Base-by-base conservation (phyloP, 176 grass and related monocot species). In the Avena sativa region DNA sequence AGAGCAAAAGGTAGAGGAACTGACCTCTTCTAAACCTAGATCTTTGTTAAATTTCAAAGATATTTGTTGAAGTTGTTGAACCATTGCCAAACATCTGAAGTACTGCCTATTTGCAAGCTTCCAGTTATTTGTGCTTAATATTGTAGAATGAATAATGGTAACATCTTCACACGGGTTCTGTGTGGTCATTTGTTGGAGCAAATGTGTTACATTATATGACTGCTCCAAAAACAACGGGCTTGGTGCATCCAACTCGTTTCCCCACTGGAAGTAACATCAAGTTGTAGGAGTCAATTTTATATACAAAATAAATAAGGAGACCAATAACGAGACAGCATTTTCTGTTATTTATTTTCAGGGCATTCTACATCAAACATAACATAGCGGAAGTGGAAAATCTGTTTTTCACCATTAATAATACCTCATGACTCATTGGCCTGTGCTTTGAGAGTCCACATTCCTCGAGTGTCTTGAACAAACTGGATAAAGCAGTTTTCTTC, bases 361-460 rank as follows among this genome's bases (percentile, higher is more conserved):
- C 76, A 80, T 57, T 62, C 76, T 71, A 69, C 20, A 67, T 50
- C 63, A n/a, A 79, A 48, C 15, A 88, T 71, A 59, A 40, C 34
- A 49, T 6, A 69, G 23, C 6, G 48, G 13, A 55, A 78, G 52
- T 25, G 2, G 4, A 14, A 61, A 55, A 78, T 4, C 28, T 55
- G 36, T 73, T 89, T 76, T 65, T 48, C 17, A 23, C 58, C 32
- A 67, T 12, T 15, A 36, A 43, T 17, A 63, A 55, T 92, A 98
- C 96, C 93, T 88, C 88, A 72, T 87, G 62, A 78, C 73, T 70
- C 36, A 94, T 59, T 86, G 83, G 65, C 80, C 82, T 92, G 86
- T 98, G 96, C 83, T 93, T 98, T 74, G 90, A 91, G 89, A 98
- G 81, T 72, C 93, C 96, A 73, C 93, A 94, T 81, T 91, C 90